phyloP scores from a whole-genome alignment of 495 filamentous ascomycete species.

The Terfezia boudieri region DNA sequence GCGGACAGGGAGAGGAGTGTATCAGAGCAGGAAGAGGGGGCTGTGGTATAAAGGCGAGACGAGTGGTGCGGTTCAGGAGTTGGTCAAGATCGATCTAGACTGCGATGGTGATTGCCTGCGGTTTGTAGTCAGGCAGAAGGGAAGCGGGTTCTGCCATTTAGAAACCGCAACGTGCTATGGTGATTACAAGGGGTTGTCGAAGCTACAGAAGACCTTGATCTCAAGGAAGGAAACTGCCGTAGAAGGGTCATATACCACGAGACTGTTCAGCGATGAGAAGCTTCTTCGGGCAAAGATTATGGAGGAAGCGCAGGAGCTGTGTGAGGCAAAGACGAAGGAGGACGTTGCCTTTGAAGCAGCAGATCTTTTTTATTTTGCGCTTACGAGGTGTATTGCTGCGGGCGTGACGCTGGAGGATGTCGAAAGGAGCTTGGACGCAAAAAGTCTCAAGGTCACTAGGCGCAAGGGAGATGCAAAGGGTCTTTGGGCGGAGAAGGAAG shows the following conservation, averaged over 20 bases:
- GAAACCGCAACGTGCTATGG: slow-evolving; percentile 84
- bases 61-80: slow-evolving; percentile 77
- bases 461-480: slow-evolving; percentile 85
- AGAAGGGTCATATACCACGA: slow-evolving; percentile 73
- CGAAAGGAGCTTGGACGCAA: slow-evolving; percentile 76
- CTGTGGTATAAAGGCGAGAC: slow-evolving; percentile 93
- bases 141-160: slow-evolving; percentile 86
- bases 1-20: slow-evolving; percentile 73
- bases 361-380: slow-evolving; percentile 84
- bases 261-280: slow-evolving; percentile 77
- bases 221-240: slow-evolving; percentile 62
- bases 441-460: slow-evolving; percentile 80
- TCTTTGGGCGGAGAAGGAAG: slow-evolving; percentile 55
- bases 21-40: slow-evolving; percentile 82
- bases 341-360: slow-evolving; percentile 86
- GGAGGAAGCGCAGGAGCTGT: slow-evolving; percentile 91
- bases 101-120: slow-evolving; percentile 84
- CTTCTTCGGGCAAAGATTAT: slow-evolving; percentile 86
- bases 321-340: slow-evolving; percentile 55
- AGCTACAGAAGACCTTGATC: slow-evolving; percentile 63
- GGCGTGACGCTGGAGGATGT: slow-evolving; percentile 73
- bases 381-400: slow-evolving; percentile 63
- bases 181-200: slow-evolving; percentile 52
- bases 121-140: slow-evolving; percentile 74
- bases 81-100: slow-evolving; percentile 63